Evolutionary conservation across 768 basidiomycete genomes (phyloP).

Genomic region (Cantharellus cinnabarinus): DNA sequence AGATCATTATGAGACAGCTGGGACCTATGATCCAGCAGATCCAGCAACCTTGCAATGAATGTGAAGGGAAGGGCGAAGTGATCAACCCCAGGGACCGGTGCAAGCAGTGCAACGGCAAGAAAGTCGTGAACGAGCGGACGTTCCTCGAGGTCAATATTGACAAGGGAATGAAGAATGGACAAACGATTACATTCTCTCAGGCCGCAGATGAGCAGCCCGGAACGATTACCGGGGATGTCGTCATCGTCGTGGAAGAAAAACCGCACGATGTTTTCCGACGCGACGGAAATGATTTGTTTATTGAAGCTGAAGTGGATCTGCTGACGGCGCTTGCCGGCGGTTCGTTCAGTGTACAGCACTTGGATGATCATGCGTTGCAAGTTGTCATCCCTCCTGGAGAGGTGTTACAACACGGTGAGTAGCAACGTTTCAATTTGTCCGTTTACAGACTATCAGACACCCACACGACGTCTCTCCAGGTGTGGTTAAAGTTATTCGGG

Average conservation of each 20-base stretch:
- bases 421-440: background rate
- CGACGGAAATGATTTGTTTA: constrained; percentile 70
- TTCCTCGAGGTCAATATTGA: constrained; percentile 95
- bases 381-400: constrained; percentile 78
- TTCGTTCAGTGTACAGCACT: constrained; percentile 69
- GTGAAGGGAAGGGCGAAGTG: constrained; percentile 81
- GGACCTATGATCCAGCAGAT: constrained; percentile 99
- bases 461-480: constrained; percentile 24
- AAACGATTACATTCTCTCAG: constrained; percentile 71
- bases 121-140: constrained; percentile 85
- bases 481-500: constrained; percentile 72
- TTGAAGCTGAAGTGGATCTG: constrained; percentile 78
- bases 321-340: constrained; percentile 88
- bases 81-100: constrained; percentile 90
- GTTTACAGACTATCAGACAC: constrained; percentile 2
- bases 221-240: constrained; percentile 79
- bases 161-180: constrained; percentile 91
- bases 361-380: constrained; percentile 78
- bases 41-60: constrained; percentile 86
- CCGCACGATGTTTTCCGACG: constrained; percentile 75
- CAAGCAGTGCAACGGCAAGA: constrained; percentile 85
- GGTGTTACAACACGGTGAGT: constrained; percentile 78
- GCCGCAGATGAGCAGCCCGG: constrained; percentile 87
- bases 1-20: constrained; percentile 84
- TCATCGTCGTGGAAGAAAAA: constrained; percentile 87